Evolutionary conservation across 805 yeast genomes (phyloP).

Genomic region (Cyberlindnera mrakii): DNA sequence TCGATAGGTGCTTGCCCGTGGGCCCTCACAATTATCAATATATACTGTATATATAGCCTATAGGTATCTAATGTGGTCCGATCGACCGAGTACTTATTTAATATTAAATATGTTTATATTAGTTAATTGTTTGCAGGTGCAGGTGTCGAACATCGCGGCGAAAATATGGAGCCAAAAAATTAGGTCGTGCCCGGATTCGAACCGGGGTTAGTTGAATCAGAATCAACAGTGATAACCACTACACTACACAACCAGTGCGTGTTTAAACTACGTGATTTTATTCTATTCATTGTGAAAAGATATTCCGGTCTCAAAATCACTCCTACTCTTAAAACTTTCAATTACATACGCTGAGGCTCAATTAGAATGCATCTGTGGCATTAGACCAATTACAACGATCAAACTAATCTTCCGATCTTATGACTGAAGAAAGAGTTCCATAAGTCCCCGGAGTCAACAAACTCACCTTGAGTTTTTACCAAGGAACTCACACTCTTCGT

Average conservation of each 20-base stretch:
- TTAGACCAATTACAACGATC: not conserved
- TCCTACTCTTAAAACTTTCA: not conserved
- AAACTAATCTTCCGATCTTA: slow-evolving; percentile 13
- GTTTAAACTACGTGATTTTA: not conserved
- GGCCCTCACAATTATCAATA: too few species aligned
- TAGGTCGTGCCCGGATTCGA: slow-evolving; percentile 25
- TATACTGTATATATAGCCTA: too few species aligned
- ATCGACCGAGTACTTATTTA: too few species aligned
- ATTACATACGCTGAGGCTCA: not conserved
- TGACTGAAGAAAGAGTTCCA: slow-evolving; percentile 54
- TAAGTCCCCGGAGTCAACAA: slow-evolving; percentile 50
- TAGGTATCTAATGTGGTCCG: too few species aligned
- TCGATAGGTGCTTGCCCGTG: too few species aligned
- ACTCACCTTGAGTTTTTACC: slow-evolving; percentile 50
- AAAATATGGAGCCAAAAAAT: not conserved
- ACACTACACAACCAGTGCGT: slow-evolving; percentile 11
- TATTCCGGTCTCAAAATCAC: too few species aligned
- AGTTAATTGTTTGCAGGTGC: too few species aligned
- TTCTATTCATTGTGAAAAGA: not conserved
- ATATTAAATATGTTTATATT: too few species aligned
- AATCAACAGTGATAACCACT: slow-evolving; percentile 24
- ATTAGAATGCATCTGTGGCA: too few species aligned
- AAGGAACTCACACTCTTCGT: slow-evolving; percentile 45
- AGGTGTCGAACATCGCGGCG: too few species aligned
- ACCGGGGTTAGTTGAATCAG: slow-evolving; percentile 25